Percentiles rank a stretch among this genome's conserved stretches.
phyloP scores from a whole-genome alignment of 306 rosid genomes.

The Notholithocarpus densiflorus region DNA sequence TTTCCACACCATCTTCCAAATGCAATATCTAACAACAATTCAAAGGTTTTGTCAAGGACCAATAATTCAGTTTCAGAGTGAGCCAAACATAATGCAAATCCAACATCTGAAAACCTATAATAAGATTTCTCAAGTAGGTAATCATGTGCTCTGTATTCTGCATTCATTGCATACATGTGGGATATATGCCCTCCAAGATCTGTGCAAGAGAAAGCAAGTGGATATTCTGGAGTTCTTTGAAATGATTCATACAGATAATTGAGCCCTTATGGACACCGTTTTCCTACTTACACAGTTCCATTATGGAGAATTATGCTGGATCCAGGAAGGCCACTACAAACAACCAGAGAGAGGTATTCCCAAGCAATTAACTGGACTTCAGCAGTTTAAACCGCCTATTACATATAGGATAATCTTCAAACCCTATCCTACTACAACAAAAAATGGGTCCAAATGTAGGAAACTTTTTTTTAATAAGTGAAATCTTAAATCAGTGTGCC shows the following conservation, averaged over 20 bases:
- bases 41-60: background rate
- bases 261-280: background rate
- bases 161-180: background rate
- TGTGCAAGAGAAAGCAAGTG: background rate
- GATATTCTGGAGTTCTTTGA: background rate
- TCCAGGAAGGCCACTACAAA: too few relatives aligned
- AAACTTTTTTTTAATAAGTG: too few relatives aligned
- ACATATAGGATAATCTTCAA: too few relatives aligned
- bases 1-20: too few relatives aligned
- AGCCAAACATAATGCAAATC: background rate
- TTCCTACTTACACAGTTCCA: background rate
- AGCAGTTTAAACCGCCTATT: background rate
- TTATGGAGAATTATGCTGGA: background rate
- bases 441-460: too few relatives aligned
- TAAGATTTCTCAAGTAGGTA: background rate
- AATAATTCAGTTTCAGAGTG: background rate
- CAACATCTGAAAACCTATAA: background rate
- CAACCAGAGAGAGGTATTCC: background rate
- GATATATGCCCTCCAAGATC: background rate
- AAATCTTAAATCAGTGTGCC: too few relatives aligned
- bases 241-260: background rate
- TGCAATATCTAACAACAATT: too few relatives aligned
- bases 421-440: too few relatives aligned
- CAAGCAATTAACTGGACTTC: background rate
- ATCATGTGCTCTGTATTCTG: background rate